These are phyloP conservation scores for Phlyctochytrium planicorne DNA, from an alignment of 192 early-diverging fungal genomes.

Conservation along the genomic window DNA sequence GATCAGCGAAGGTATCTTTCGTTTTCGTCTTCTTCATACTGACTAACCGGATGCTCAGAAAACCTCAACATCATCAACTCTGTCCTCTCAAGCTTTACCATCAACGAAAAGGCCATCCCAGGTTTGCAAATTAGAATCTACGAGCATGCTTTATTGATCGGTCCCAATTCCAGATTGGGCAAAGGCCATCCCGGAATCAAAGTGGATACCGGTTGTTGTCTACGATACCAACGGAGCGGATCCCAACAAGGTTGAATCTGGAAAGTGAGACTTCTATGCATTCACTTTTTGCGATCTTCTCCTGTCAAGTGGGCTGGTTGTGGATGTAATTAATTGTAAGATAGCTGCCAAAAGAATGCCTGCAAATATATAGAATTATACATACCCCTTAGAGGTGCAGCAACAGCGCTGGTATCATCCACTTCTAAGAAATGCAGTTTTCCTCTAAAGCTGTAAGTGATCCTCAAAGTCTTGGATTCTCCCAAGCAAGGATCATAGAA, in stretches of 20 bases:
- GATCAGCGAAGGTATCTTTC: background rate
- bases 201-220: no score
- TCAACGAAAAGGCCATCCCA: conserved; percentile 3
- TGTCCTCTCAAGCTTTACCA: background rate
- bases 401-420: conserved; percentile 74
- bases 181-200: conserved; percentile 20
- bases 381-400: conserved; percentile 72
- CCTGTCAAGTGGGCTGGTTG: no score
- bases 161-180: conserved; percentile 15
- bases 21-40: background rate
- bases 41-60: background rate
- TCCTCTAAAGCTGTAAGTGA: conserved; percentile 83
- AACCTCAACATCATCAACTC: conserved; percentile 7
- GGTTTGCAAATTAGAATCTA: background rate
- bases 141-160: background rate
- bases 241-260: no score
- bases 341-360: no score
- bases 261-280: no score
- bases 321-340: no score
- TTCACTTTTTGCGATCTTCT: no score
- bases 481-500: conserved; percentile 97
- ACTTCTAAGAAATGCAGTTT: conserved; percentile 78
- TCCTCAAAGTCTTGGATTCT: conserved; percentile 75
- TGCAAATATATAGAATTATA: no score
- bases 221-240: no score